A percentile compares a stretch with the other conserved stretches of the same genome.
Evolutionary conservation across 345 rosid genomes (phyloP).

Genomic region (Raphanus sativus): DNA sequence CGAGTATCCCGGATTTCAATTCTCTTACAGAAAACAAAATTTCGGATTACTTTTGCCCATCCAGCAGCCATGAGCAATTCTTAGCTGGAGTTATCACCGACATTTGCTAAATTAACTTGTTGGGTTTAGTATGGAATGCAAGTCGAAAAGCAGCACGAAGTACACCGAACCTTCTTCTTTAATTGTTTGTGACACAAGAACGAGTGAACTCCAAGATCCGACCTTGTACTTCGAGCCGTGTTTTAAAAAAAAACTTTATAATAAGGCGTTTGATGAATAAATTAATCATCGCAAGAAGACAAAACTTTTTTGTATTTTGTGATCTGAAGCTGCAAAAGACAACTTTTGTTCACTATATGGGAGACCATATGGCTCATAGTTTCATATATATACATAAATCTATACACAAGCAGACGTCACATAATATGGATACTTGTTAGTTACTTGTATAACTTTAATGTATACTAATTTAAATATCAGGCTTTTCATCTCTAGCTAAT

Average conservation of each 20-base stretch:
- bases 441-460: too few species aligned
- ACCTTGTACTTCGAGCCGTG: constrained; percentile 31
- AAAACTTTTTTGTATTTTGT: constrained; percentile 17
- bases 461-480: too few species aligned
- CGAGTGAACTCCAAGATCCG: constrained; percentile 24
- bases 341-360: constrained; percentile 32
- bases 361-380: constrained; percentile 22
- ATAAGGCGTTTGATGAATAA: constrained; percentile 4
- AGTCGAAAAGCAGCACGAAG: constrained; percentile 26
- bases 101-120: not conserved
- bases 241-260: not conserved
- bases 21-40: too few species aligned
- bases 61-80: constrained; percentile 10
- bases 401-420: not conserved
- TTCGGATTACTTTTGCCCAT: not conserved
- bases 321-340: constrained; percentile 19
- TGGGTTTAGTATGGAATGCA: constrained; percentile 16
- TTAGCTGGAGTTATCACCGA: too few species aligned
- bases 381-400: not conserved
- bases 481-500: too few species aligned
- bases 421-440: not conserved
- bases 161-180: constrained; percentile 31
- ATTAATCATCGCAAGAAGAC: constrained; percentile 23
- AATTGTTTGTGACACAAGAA: not conserved
- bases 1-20: too few species aligned